phyloP scores from a whole-genome alignment of 208 protist species.

The Wallacemonas sp. region DNA sequence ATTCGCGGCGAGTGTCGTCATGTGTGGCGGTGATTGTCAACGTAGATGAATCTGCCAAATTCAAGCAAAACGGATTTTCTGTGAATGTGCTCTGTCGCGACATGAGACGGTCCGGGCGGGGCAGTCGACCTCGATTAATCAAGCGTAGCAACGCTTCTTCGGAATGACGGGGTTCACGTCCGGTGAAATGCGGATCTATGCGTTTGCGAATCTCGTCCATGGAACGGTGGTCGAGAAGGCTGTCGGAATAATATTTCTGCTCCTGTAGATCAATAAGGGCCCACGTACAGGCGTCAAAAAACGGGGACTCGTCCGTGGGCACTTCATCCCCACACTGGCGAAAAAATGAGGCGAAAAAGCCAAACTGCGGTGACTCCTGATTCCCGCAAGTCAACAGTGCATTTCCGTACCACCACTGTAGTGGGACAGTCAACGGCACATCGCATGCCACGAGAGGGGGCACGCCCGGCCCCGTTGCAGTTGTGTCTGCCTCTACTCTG shows the following conservation, averaged over 20 bases:
- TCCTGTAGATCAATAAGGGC: constrained; percentile 45
- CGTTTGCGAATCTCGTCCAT: constrained; percentile 25
- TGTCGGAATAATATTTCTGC: constrained; percentile 56
- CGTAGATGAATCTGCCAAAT: constrained; percentile 34
- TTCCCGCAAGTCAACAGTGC: constrained; percentile 30
- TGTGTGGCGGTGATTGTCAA: constrained; percentile 17
- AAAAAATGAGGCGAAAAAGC: constrained; percentile 62
- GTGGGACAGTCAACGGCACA: constrained; percentile 11
- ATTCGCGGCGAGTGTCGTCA: constrained; percentile 18
- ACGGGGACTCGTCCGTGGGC: constrained; percentile 12
- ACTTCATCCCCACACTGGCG: constrained; percentile 29
- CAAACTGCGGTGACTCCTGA: constrained; percentile 25
- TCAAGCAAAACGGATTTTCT: constrained; percentile 29
- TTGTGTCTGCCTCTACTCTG: not conserved
- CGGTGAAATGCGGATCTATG: constrained; percentile 24
- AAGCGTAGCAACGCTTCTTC: constrained; percentile 35
- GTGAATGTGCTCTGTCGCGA: constrained; percentile 21
- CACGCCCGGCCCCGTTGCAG: not conserved
- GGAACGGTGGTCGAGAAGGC: constrained; percentile 34
- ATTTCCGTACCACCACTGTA: constrained; percentile 70
- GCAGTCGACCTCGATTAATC: constrained; percentile 32
- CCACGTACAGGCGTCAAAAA: constrained; percentile 53
- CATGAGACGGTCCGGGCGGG: constrained; percentile 41
- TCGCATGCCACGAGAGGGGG: not conserved
- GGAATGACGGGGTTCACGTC: constrained; percentile 14